Percentiles rank a stretch among this genome's conserved stretches.
Evolutionary conservation across 257 asterid species (phyloP).

Genomic region (Cordia subcordata): DNA sequence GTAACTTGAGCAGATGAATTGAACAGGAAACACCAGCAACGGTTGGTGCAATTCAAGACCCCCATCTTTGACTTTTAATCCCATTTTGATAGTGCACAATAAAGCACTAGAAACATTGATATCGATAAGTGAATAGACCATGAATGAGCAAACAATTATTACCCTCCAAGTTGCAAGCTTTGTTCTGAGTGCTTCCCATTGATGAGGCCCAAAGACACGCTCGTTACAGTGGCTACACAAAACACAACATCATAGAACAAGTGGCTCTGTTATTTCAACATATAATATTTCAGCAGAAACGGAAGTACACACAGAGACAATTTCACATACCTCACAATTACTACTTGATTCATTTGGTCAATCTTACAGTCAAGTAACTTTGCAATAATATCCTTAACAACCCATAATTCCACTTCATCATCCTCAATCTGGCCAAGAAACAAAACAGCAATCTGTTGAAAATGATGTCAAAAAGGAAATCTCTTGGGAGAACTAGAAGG

Average conservation of each 20-base stretch:
- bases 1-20: too few relatives aligned
- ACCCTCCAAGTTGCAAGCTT: slow-evolving; percentile 93
- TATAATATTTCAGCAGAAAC: too few relatives aligned
- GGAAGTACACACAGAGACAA: too few relatives aligned
- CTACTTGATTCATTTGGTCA: slow-evolving; percentile 81
- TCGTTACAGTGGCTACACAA: slow-evolving; percentile 58
- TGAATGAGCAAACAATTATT: slow-evolving; percentile 10
- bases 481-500: not conserved
- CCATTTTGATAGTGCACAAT: not conserved
- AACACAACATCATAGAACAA: not conserved
- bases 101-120: slow-evolving; percentile 2
- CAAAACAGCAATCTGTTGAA: not conserved
- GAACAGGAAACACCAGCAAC: too few relatives aligned
- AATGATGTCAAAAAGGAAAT: slow-evolving; percentile 4
- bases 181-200: slow-evolving; percentile 71
- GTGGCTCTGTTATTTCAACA: too few relatives aligned
- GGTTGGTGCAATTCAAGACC: too few relatives aligned
- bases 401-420: slow-evolving; percentile 78
- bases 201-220: slow-evolving; percentile 70
- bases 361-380: slow-evolving; percentile 84
- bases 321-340: slow-evolving; percentile 61
- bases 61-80: too few relatives aligned
- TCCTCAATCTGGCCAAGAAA: slow-evolving; percentile 57
- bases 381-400: slow-evolving; percentile 83
- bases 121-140: not conserved